Base-by-base conservation (phyloP, 129 eudicot species). In the Lactuca saligna region DNA sequence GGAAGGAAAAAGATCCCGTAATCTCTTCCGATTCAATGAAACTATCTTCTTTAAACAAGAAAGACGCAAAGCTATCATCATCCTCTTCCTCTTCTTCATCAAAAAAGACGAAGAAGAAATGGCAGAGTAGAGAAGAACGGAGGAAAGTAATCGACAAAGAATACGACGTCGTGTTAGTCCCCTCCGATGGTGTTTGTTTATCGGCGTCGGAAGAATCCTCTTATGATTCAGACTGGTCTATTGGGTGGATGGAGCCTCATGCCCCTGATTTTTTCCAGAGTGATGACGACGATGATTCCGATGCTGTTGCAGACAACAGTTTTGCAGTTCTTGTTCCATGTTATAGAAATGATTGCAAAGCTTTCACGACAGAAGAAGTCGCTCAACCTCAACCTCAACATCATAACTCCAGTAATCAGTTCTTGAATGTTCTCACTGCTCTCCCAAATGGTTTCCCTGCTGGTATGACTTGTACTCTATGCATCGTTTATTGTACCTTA, bases 321-420 rank as follows among this genome's bases (percentile, higher is more conserved):
- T 91, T 91, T 85, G 97, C 97, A 16, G 97, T 91, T 70, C 66
- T 91, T 77, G 97, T 91, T 75, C 97, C 91, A 61, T 91, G 97
- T 74, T 91, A 90, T 60, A 83, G 86, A 65, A 79, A 85, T 81
- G 85, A 84, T 68, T 69, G 68, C 70, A 70, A 67, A 68, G 80
- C 62, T 55, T 37, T 75, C 25, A 80, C 77, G 75, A 73, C 50
- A 35, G 75, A 70, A 29, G 37, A 74, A 46, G 51, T 46, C 5
- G 5, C 15, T 46, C 15, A 46, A 46, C 51, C 15, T 46, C 15
- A 46, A 46, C 51, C 3, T 3, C n/a, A 46, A 7, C 61, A 72
- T 51, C 79, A 68, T 25, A 25, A 25, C 57, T 66, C 82, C 65
- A 72, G 35, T 59, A 62, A 71, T 75, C 88, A 79, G 75, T 74